Conservation (phyloP, 805 yeast genomes). For the Metschnikowia henanensis region DNA sequence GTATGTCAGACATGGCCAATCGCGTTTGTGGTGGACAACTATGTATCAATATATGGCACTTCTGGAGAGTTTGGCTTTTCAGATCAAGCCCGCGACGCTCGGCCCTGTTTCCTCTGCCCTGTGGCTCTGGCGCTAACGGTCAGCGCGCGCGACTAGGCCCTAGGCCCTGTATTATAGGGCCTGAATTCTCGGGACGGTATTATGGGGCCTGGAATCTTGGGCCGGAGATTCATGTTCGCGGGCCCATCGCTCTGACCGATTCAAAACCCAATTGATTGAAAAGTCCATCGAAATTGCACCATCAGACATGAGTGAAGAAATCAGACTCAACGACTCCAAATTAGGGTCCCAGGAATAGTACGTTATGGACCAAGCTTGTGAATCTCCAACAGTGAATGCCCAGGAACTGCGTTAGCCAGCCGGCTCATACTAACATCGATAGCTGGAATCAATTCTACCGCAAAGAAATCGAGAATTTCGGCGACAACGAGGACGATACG, state of each 20-base stretch:
- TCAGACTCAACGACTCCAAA: conserved; percentile 68
- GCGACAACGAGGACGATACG: conserved; percentile 73
- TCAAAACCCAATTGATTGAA: too few relatives aligned
- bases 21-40: background rate
- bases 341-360: conserved; percentile 84
- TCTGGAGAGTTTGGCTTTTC: too few relatives aligned
- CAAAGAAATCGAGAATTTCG: conserved; percentile 69
- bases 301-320: conserved; percentile 25
- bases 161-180: background rate
- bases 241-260: background rate
- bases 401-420: background rate
- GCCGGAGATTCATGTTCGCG: background rate
- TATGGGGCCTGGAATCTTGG: too few relatives aligned
- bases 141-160: background rate
- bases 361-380: too few relatives aligned
- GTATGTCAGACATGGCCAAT: background rate
- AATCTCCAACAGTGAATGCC: too few relatives aligned
- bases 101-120: too few relatives aligned
- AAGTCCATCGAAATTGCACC: too few relatives aligned
- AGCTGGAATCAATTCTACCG: conserved; percentile 89
- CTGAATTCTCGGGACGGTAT: too few relatives aligned
- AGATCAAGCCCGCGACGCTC: too few relatives aligned
- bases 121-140: too few relatives aligned
- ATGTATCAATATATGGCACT: background rate
- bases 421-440: conserved; percentile 19